phyloP scores from a whole-genome alignment of 2,329 filamentous ascomycete species.

The Fusarium sp. region DNA sequence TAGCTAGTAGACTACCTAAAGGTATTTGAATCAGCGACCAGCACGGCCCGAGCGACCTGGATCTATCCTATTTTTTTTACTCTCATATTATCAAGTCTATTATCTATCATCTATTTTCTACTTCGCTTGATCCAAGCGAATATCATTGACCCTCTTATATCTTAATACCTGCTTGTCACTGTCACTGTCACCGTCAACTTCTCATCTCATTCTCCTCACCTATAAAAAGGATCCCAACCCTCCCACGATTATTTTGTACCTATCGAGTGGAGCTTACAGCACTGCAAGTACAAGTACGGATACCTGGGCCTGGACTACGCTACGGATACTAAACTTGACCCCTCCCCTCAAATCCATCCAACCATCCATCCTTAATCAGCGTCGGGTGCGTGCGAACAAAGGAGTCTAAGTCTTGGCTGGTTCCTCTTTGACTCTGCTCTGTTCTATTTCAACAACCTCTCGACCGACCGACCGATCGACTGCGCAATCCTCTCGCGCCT shows the following conservation, averaged over 20 bases:
- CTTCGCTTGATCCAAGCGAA: constrained; percentile 10
- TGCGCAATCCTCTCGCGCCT: constrained; percentile 17
- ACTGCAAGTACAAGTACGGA: not conserved
- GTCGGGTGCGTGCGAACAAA: constrained; percentile 37
- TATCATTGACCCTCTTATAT: constrained; percentile 20
- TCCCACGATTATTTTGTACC: constrained; percentile 23
- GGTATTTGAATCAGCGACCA: constrained; percentile 39
- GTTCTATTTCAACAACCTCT: constrained; percentile 21
- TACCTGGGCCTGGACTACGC: constrained; percentile 9
- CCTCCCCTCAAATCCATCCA: constrained; percentile 22
- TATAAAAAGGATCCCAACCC: constrained; percentile 30
- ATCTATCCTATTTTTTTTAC: not conserved
- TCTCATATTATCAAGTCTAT: not conserved
- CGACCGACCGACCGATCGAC: constrained; percentile 26
- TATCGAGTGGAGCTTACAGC: constrained; percentile 33
- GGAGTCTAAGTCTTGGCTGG: constrained; percentile 38
- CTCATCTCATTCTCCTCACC: constrained; percentile 4
- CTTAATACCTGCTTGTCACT: not conserved
- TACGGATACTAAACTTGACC: constrained; percentile 8
- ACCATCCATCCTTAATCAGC: constrained; percentile 33
- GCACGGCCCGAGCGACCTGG: constrained; percentile 39
- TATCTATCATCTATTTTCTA: constrained; percentile 8
- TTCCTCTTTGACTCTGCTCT: constrained; percentile 31
- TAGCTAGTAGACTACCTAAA: not conserved
- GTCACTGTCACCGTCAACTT: constrained; percentile 5